These are phyloP conservation scores for Halophytophthora batemanensis DNA, from an alignment of 352 stramenopile genomes.

Conservation along the genomic window DNA sequence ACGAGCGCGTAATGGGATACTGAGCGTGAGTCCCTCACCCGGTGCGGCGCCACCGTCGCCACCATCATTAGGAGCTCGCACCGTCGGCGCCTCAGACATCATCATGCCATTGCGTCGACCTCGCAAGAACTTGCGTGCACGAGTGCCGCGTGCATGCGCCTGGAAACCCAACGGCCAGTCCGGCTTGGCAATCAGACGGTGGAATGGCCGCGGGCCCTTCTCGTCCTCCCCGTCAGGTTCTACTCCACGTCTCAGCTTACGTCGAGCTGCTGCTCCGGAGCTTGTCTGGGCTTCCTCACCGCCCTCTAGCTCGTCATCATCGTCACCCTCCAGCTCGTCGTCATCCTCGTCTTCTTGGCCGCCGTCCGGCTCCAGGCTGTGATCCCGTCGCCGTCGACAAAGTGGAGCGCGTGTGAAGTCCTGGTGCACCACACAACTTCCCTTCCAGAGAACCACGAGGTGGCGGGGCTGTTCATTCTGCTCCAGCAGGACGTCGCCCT, in stretches of 20 bases:
- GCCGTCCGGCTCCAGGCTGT: constrained; percentile 13
- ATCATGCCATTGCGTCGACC: constrained; percentile 47
- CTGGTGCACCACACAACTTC: constrained; percentile 61
- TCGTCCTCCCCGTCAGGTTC: constrained; percentile 14
- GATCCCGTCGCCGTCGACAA: constrained; percentile 8
- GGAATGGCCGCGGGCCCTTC: constrained; percentile 41
- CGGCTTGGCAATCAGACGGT: constrained; percentile 49
- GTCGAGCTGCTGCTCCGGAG: not conserved
- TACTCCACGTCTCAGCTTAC: constrained; percentile 1
- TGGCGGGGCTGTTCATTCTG: constrained; percentile 56
- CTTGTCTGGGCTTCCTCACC: not conserved
- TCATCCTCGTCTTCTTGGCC: constrained; percentile 8
- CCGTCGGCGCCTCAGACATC: constrained; percentile 12
- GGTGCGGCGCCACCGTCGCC: not conserved
- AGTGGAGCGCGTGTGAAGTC: constrained; percentile 57
- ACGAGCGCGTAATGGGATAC: constrained; percentile 12
- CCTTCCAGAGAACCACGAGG: constrained; percentile 62
- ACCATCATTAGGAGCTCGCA: not conserved
- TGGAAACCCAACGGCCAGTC: constrained; percentile 70
- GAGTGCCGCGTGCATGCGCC: constrained; percentile 20
- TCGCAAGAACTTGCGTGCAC: constrained; percentile 45
- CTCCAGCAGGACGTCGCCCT: constrained; percentile 57
- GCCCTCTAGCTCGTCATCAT: constrained; percentile 8
- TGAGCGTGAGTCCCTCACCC: not conserved
- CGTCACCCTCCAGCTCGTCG: constrained; percentile 10